Percentiles rank a stretch among this genome's conserved stretches.
phyloP scores from a whole-genome alignment of 495 filamentous ascomycete genomes.

The Immersiella caudata region DNA sequence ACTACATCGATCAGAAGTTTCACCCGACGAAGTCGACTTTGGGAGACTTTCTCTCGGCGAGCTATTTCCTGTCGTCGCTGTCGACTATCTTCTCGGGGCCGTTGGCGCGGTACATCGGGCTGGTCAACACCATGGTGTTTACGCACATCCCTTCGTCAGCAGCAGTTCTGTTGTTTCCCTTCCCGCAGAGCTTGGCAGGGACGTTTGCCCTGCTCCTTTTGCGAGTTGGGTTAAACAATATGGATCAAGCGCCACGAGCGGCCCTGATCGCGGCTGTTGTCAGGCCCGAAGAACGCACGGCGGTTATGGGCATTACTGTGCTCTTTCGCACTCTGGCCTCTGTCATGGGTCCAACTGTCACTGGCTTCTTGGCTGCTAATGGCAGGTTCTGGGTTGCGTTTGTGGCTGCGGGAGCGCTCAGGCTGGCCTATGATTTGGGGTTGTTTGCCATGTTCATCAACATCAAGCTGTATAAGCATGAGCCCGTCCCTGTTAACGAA shows the following conservation, averaged over 20 bases:
- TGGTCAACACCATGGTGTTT: conserved; percentile 63
- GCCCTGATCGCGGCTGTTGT: conserved; percentile 80
- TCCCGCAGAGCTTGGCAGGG: conserved; percentile 46
- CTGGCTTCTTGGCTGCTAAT: conserved; percentile 67
- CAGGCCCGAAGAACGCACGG: conserved; percentile 74
- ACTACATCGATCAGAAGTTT: conserved; percentile 80
- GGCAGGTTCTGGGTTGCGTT: conserved; percentile 75
- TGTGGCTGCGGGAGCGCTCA: conserved; percentile 68
- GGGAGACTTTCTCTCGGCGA: conserved; percentile 41
- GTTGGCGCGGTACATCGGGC: conserved; percentile 73
- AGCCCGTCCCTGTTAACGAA: conserved; percentile 14
- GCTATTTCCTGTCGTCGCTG: conserved; percentile 37
- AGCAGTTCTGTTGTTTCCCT: conserved; percentile 44
- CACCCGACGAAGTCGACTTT: conserved; percentile 64
- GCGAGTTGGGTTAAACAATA: conserved; percentile 60
- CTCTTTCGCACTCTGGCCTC: conserved; percentile 67
- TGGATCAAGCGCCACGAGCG: conserved; percentile 82
- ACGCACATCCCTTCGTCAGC: conserved; percentile 50
- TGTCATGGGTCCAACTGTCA: conserved; percentile 69
- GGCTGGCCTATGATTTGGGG: conserved; percentile 72
- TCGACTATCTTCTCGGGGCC: conserved; percentile 75
- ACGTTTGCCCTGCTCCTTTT: conserved; percentile 67
- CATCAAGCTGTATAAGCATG: conserved; percentile 48
- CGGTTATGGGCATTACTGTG: conserved; percentile 75
- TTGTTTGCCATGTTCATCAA: conserved; percentile 69